Conservation (phyloP, 257 asterid genomes). For the Solanum etuberosum region DNA sequence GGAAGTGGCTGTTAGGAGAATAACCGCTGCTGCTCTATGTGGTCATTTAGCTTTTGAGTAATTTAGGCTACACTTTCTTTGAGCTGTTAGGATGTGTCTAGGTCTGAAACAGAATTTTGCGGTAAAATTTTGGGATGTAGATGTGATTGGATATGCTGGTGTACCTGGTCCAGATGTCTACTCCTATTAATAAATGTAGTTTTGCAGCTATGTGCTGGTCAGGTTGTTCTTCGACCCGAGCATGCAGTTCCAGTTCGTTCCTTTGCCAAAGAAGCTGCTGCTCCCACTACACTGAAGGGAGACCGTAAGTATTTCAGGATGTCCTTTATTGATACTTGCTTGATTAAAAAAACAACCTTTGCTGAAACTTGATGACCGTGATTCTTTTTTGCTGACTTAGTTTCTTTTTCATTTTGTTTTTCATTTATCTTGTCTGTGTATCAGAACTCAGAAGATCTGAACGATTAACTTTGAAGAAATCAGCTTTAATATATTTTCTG, state of each 20-base stretch:
- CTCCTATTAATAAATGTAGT: background rate
- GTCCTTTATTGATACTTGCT: background rate
- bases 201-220: conserved; percentile 35
- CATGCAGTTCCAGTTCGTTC: conserved; percentile 51
- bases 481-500: background rate
- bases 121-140: background rate
- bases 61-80: background rate
- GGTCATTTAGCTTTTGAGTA: background rate
- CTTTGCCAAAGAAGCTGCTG: conserved; percentile 65
- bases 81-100: background rate
- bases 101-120: background rate
- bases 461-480: background rate
- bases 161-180: background rate
- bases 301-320: conserved; percentile 55
- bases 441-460: background rate
- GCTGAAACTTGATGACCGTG: background rate
- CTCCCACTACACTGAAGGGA: conserved; percentile 58
- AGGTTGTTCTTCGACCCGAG: conserved; percentile 41
- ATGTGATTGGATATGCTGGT: background rate
- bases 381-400: background rate
- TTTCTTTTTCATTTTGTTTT: background rate
- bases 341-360: background rate
- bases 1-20: background rate
- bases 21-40: background rate
- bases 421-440: background rate